These are phyloP conservation scores for Stipa capillata DNA, from an alignment of 176 grass and related monocot species.

Conservation along the genomic window DNA sequence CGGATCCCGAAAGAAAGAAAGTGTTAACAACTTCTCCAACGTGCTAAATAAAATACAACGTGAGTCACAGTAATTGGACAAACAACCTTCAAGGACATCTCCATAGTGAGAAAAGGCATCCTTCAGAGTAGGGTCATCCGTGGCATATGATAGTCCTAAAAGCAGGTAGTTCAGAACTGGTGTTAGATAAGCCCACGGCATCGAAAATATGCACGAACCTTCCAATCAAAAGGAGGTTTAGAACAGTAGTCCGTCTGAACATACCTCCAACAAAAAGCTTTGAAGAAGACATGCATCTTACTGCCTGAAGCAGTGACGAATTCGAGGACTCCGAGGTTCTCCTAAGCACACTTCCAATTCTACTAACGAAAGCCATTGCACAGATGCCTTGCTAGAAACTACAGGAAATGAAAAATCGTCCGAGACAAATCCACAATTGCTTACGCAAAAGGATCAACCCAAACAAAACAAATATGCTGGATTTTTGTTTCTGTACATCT, in stretches of 20 bases:
- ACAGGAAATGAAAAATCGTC: neutral
- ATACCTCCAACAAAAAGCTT: slow-evolving; percentile 88
- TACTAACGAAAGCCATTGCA: slow-evolving; percentile 68
- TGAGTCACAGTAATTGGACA: neutral
- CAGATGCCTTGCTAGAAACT: neutral
- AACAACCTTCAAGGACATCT: slow-evolving; percentile 73
- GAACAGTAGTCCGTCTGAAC: neutral
- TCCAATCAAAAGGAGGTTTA: neutral
- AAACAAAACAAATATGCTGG: neutral
- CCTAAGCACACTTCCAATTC: slow-evolving; percentile 48
- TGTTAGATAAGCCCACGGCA: neutral
- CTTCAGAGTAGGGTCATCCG: slow-evolving; percentile 65
- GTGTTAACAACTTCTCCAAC: neutral
- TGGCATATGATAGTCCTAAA: slow-evolving; percentile 64
- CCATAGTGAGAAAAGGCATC: slow-evolving; percentile 62
- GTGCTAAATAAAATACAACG: neutral
- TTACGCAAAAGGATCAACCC: neutral
- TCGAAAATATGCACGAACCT: neutral
- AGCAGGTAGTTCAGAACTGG: neutral
- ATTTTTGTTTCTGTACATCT: neutral
- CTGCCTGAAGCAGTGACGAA: slow-evolving; percentile 50
- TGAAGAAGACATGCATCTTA: slow-evolving; percentile 93
- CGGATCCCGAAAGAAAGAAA: slow-evolving; percentile 2
- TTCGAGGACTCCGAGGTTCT: slow-evolving; percentile 28
- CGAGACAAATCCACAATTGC: neutral